phyloP scores from a whole-genome alignment of 139 green algal species.

The Volvox reticuliferus region DNA sequence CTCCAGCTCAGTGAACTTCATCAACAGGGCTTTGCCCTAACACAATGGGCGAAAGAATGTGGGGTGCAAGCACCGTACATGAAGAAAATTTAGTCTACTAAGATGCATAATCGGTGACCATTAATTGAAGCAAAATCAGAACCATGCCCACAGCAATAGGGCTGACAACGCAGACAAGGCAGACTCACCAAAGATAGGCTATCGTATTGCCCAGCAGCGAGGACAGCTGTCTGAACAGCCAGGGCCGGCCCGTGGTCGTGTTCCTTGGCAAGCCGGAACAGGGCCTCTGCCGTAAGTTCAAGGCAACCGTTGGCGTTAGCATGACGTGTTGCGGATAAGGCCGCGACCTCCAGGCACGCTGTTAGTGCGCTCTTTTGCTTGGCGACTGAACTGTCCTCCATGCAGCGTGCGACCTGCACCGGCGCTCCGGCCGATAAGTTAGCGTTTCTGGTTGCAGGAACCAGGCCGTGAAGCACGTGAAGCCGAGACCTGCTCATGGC shows the following conservation, averaged over 20 bases:
- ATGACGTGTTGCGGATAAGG: not conserved
- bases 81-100: too few relatives aligned
- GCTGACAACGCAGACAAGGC: too few relatives aligned
- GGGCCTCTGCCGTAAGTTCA: not conserved
- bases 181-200: not conserved
- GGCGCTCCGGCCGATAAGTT: too few relatives aligned
- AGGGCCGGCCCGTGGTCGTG: not conserved
- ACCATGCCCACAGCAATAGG: too few relatives aligned
- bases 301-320: not conserved
- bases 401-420: slow-evolving; percentile 18
- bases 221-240: not conserved
- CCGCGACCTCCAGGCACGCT: not conserved
- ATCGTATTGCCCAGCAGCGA: not conserved
- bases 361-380: not conserved
- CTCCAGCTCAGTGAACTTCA: slow-evolving; percentile 61
- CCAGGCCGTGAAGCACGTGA: too few relatives aligned
- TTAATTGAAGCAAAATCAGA: too few relatives aligned
- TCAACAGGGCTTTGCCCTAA: slow-evolving; percentile 77
- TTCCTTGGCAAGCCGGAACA: not conserved
- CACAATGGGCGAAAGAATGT: not conserved
- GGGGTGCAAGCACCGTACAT: too few relatives aligned
- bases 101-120: too few relatives aligned
- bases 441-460: too few relatives aligned
- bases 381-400: not conserved
- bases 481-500: too few relatives aligned